Base-by-base conservation (phyloP, 345 rosid species). In the Ailanthus altissimus region DNA sequence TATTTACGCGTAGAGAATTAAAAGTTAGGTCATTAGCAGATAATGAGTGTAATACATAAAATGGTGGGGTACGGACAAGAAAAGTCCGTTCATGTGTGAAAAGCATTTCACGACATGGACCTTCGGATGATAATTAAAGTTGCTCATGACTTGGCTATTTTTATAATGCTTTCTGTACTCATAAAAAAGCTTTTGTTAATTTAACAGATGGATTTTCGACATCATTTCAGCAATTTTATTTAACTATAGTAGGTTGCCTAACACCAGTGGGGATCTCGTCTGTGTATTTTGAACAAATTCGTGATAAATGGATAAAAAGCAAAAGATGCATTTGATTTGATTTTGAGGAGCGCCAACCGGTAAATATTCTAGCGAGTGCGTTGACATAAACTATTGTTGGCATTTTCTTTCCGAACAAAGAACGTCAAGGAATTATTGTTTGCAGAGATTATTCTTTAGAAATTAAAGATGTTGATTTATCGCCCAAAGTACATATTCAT, bases 101-200 rank as follows among this genome's bases (percentile, higher is more conserved):
- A 79, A 79, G 82, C 38, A 32, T 26, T 42, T 13, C 69, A 61
- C 62, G 11, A 66, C 20, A 21, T 63, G 40, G 73, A 75, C 50
- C 75, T 38, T 60, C 67, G 36, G 28, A 36, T n/a, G 59, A 73
- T 66, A 65, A 72, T 78, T 72, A 72, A 78, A 78, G 76, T 25
- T 25, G 73, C 21, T 18, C 53, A 16, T 3, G 54, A 8, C 16
- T 42, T 16, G 43, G n/a, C n/a, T n/a, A 57, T 36, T 2, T 32
- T 32, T 32, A 72, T n/a, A 43, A 64, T 64, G 72, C 71, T 69
- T 36, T 63, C 49, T 9, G 43, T 50, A 62, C 54, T 72, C 59
- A 15, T 20, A 15, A 53, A 50, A 66, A 36, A 1, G 8, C 32
- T 63, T 67, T 60, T 45, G 14, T 0, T 51, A 21, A 43, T 46